Percentiles rank a stretch among this genome's conserved stretches.
Evolutionary conservation across 306 rosid species (phyloP).

Genomic region (Casuarina cunninghamiana): DNA sequence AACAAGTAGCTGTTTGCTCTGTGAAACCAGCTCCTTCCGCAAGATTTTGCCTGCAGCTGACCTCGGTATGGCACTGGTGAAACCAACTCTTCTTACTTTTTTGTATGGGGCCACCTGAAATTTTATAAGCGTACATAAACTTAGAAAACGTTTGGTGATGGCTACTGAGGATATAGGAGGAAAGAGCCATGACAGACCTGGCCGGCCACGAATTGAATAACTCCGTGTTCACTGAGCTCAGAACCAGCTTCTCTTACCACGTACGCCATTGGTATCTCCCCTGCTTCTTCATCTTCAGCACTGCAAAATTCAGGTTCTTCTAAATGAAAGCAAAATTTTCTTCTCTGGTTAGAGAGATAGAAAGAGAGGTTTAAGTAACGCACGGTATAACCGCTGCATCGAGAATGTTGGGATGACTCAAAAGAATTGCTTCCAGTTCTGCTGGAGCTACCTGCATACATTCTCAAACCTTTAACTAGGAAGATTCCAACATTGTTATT

Average conservation of each 20-base stretch:
- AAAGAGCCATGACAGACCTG: conserved; percentile 46
- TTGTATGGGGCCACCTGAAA: conserved; percentile 92
- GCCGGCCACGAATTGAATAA: conserved; percentile 74
- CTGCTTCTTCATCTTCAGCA: conserved; percentile 78
- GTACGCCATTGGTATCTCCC: conserved; percentile 90
- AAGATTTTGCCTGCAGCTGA: conserved; percentile 89
- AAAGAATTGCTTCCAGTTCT: conserved; percentile 78
- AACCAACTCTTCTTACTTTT: conserved; percentile 73
- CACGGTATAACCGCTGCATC: conserved; percentile 95
- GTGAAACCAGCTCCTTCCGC: conserved; percentile 78
- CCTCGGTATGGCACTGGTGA: conserved; percentile 65
- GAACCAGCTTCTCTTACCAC: conserved; percentile 61
- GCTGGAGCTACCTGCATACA: conserved; percentile 87
- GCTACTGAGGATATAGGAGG: not conserved
- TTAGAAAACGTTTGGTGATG: not conserved
- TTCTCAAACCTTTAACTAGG: conserved; percentile 1
- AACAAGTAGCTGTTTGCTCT: conserved; percentile 42
- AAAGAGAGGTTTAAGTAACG: conserved; percentile 14
- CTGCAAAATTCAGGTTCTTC: conserved; percentile 33
- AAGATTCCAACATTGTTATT: not conserved
- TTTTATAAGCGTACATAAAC: conserved; percentile 1
- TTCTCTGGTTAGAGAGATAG: not conserved
- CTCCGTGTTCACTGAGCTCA: conserved; percentile 60
- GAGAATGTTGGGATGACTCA: conserved; percentile 71
- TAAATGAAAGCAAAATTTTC: not conserved